Base-by-base conservation (phyloP, 176 grass and related monocot species). In the Oryza meyeriana region DNA sequence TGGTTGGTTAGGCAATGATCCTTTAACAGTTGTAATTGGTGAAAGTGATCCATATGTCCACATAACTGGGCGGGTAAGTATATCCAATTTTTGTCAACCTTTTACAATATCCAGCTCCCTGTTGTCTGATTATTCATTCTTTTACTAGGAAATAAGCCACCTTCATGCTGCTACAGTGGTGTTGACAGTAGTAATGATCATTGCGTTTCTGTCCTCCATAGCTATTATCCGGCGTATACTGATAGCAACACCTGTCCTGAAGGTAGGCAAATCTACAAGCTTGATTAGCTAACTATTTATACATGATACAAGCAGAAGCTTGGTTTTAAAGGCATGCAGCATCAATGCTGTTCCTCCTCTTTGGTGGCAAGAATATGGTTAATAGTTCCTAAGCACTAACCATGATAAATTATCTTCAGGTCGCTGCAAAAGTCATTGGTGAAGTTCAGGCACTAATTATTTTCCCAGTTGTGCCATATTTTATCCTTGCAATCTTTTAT, bases 371-470 rank as follows among this genome's bases (percentile, higher is more conserved):
- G 24, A 17, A 31, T 11, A 32, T 78, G 41, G 9, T 14, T 73
- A 65, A 30, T 85, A 17, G 11, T 14, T 72, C 40, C 2, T 59
- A 22, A 62, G 34, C 27, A 59, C 18, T 85, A 71, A 74, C 59
- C 11, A 16, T 11, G 18, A 40, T 33, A 66, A 55, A 4, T 41
- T 35, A 12, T 88, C 47, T 84, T 31, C 87, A 99, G 96, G 96
- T 99, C 75, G 96, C 96, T 69, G 93, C 96, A 29, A 99, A 99
- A 78, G 96, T 99, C 55, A 99, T 99, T 66, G 93, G 96, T 45
- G 96, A 99, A 87, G 96, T 99, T 50, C 93, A 99, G 78, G 93
- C 96, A 52, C 80, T 99, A n/a, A 95, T 99, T 72, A 78, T 95
- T 79, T 99, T 99, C 66, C 96, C 96, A 30, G 65, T 99, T 78